A percentile compares a stretch with the other conserved stretches of the same genome.
Evolutionary conservation across 495 filamentous ascomycete genomes (phyloP).

Genomic region (Aspergillus nanangensis): DNA sequence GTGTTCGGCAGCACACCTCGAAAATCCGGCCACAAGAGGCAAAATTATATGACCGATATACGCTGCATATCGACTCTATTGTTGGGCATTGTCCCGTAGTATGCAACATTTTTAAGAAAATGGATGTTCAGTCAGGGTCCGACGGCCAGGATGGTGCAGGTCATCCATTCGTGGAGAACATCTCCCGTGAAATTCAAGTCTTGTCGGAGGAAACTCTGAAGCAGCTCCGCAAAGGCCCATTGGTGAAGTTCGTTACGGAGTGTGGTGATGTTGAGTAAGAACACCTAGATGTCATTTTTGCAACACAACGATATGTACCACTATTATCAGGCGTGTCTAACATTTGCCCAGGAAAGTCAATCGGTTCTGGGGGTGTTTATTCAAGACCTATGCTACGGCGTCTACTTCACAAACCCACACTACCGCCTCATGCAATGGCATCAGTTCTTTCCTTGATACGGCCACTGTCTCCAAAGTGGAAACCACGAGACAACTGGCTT

Average conservation of each 20-base stretch:
- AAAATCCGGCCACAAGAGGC: constrained; percentile 22
- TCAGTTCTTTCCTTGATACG: constrained; percentile 43
- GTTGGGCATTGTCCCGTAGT: constrained; percentile 4
- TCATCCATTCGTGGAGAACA: constrained; percentile 29
- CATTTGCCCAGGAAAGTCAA: constrained; percentile 29
- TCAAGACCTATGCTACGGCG: constrained; percentile 34
- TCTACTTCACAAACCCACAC: constrained; percentile 37
- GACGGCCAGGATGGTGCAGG: constrained; percentile 7
- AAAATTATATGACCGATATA: too few species aligned
- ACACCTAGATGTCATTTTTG: not conserved
- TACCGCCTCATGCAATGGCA: constrained; percentile 39
- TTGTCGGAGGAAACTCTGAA: constrained; percentile 32
- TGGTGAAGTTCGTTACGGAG: constrained; percentile 31
- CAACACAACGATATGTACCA: not conserved
- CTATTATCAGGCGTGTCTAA: not conserved
- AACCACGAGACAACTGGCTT: constrained; percentile 32
- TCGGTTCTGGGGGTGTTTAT: constrained; percentile 33
- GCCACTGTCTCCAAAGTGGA: constrained; percentile 32
- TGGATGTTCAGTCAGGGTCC: constrained; percentile 19
- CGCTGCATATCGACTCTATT: constrained; percentile 7
- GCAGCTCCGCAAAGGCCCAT: constrained; percentile 34
- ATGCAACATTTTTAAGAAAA: constrained; percentile 18
- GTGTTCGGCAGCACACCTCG: constrained; percentile 18
- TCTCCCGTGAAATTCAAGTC: constrained; percentile 35
- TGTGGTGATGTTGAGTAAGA: constrained; percentile 35